Percentiles rank a stretch among this genome's conserved stretches.
These are phyloP conservation scores for Pseudogymnoascus sp. DNA, from an alignment of 2,329 filamentous ascomycete species.

Conservation along the genomic window DNA sequence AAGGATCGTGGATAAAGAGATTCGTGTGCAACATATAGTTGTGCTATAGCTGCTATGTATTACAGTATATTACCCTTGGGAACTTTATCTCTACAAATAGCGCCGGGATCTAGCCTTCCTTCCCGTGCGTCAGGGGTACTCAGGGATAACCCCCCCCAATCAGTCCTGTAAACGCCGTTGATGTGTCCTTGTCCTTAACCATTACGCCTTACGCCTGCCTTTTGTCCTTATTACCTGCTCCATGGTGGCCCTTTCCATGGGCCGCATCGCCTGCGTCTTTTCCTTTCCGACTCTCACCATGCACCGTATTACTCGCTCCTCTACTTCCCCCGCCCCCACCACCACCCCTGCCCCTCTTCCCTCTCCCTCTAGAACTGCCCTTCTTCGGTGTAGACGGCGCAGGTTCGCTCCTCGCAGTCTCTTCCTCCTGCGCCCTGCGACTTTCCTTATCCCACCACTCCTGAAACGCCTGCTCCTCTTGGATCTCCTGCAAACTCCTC, in stretches of 20 bases:
- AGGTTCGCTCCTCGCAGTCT: constrained; percentile 16
- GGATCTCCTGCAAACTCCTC: constrained; percentile 85
- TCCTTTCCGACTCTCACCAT: background rate
- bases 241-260: background rate
- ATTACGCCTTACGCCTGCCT: background rate
- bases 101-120: background rate
- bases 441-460: constrained; percentile 93
- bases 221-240: background rate
- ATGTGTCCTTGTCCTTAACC: background rate
- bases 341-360: background rate
- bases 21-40: background rate
- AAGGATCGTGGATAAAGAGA: background rate
- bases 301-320: background rate
- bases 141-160: background rate
- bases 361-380: background rate
- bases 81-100: constrained; percentile 4
- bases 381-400: background rate
- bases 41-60: background rate
- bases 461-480: constrained; percentile 93
- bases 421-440: constrained; percentile 52
- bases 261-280: background rate
- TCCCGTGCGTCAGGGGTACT: background rate
- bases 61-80: background rate
- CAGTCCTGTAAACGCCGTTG: background rate
- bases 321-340: background rate